Base-by-base conservation (phyloP, 208 protist genomes). In the Leishmania guyanensis region DNA sequence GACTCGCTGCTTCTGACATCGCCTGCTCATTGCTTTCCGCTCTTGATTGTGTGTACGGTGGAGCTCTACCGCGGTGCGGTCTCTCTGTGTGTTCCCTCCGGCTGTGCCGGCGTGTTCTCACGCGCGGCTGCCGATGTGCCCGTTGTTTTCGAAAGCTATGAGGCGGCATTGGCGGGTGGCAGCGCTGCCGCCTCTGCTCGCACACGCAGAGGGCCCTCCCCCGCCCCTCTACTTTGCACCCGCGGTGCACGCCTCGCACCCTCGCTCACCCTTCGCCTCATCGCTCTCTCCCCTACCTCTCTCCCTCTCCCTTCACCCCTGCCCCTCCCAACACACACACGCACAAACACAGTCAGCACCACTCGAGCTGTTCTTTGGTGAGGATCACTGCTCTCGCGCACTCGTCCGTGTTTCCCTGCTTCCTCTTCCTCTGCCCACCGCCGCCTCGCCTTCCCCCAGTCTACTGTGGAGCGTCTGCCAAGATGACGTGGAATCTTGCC, bases 311-410 rank as follows among this genome's bases (percentile, higher is more conserved):
- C 65, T 17, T 12, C 33, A 33, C 33, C 33, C 33, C 33, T 33
- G 0, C 10, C n/a, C 3, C 26, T 33, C 64, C 4, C 20, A 33
- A 68, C 64, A 68, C 64, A 43, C 64, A 33, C 33, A 33, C 33
- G 0, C 33, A 94, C 60, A 91, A 85, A 50, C 84, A 86, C 65
- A 80, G 0, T 33, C 26, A 26, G 3, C 9, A 36, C 10, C 0
- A 0, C 60, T 12, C 9, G 60, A 65, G 33, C 33, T 33, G 33
- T 33, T 33, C 33, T 0, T 33, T 33, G 33, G 33, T 0, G 33
- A 33, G 0, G 33, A 0, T 0, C 33, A 33, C 33, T 0, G 33
- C 0, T 33, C 0, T 33, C 0, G 33, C 33, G 0, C 10, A 5
- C 60, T 2, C 60, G 10, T 0, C 1, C n/a, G 60, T 8, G 36